Evolutionary conservation across 495 filamentous ascomycete species (phyloP), one percentile per base, ranked within the genome.

Genomic region (Aspergillus coremiiformis): DNA sequence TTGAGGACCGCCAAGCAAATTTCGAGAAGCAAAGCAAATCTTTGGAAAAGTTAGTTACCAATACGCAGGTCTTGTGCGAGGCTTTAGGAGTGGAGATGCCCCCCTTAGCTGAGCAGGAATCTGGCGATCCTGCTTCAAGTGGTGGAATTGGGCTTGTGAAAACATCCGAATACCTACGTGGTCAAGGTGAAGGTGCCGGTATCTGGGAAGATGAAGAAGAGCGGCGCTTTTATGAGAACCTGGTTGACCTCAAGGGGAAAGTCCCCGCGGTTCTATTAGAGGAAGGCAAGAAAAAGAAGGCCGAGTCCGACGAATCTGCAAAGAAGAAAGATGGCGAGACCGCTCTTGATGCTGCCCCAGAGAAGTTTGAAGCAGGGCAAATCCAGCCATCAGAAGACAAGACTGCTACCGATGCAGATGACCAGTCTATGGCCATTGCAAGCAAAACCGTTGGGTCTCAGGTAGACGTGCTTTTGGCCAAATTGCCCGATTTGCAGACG

Each of bases 161-260:
- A 66, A 86, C 90, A 24, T 89, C 89, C 1, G 94, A 99, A 55
- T 96, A 95, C 60, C 76, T 96, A 8, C 86, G 89, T 27, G 88
- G 89, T 19, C 87, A 93, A 60, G 84, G 84, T 5, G 93, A 96
- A 53, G 92, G 92, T 7, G 79, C 90, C n/a, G 93, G 93, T 1
- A 96, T 97, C 58, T 99, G 93, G 93, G 94, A 97, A 72, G 93
- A 99, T 58, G 93, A 97, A 61, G 93, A 99, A 39, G 91, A 99
- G 66, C 79, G 94, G 49, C 86, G 93, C 29, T 99, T 97, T 66
- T 97, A 99, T 65, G 93, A 99, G 68, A 96, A 95, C 60, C 73
- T 97, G 5, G 84, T 93, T 15, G 93, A 99, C 65, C 77, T 99
- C 11, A 95, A 95, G 62, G 90, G 92, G 56, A 92, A 94, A 57